Percentiles rank a stretch among this genome's conserved stretches.
phyloP scores from a whole-genome alignment of 2,329 filamentous ascomycete genomes.

The Pyrenochaeta sp. region DNA sequence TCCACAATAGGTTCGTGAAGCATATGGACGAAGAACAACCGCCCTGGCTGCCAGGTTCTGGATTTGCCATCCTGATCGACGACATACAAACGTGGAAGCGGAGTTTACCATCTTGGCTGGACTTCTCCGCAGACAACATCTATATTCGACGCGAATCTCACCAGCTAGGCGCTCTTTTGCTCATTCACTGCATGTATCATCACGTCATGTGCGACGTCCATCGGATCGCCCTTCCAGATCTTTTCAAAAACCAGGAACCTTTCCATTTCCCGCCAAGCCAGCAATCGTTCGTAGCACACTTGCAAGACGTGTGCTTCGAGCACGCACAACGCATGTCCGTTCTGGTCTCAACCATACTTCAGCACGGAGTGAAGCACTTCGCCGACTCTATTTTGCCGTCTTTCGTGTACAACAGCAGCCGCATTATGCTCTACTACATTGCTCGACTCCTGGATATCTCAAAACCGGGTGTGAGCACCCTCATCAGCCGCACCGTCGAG shows the following conservation, averaged over 20 bases:
- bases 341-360: slow-evolving; percentile 36
- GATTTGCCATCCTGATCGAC: slow-evolving; percentile 35
- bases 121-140: slow-evolving; percentile 45
- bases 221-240: slow-evolving; percentile 40
- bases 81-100: slow-evolving; percentile 40
- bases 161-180: slow-evolving; percentile 41
- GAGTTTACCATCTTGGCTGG: slow-evolving; percentile 42
- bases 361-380: slow-evolving; percentile 44
- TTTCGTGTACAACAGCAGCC: slow-evolving; percentile 45
- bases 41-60: slow-evolving; percentile 38
- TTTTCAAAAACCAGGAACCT: slow-evolving; percentile 42
- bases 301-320: slow-evolving; percentile 42
- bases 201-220: slow-evolving; percentile 45
- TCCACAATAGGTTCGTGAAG: slow-evolving; percentile 35
- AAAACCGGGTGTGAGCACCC: slow-evolving; percentile 35
- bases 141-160: slow-evolving; percentile 46
- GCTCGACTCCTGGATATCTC: slow-evolving; percentile 38
- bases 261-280: slow-evolving; percentile 39
- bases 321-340: slow-evolving; percentile 42
- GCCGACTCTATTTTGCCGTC: slow-evolving; percentile 45
- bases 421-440: slow-evolving; percentile 47
- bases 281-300: slow-evolving; percentile 31
- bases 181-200: slow-evolving; percentile 47
- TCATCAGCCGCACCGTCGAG: slow-evolving; percentile 38
- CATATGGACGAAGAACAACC: slow-evolving; percentile 43